Base-by-base conservation (phyloP, 352 stramenopile genomes). In the Peronospora farinosa region DNA sequence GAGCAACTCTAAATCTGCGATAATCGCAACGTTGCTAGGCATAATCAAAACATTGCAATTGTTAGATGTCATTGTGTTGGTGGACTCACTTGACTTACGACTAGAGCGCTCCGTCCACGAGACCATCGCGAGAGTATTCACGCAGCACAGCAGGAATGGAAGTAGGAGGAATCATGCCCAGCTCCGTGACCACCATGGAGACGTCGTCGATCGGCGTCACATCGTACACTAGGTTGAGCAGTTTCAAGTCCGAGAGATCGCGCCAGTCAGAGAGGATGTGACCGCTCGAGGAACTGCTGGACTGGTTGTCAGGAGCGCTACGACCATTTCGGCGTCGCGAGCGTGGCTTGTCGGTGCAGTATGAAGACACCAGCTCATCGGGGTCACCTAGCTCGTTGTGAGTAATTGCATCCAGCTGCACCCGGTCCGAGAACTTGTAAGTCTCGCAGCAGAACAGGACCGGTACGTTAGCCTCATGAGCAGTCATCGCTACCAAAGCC, bases 361-460 rank as follows among this genome's bases (percentile, higher is more conserved):
- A 77, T 38, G 65, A 79, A 54, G 73, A 78, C 36, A 91, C 65
- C 6, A 95, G 64, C 41, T 95, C 87, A 52, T 95, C 85, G 9
- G 95, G 86, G 76, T 98, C 81, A n/a, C 93, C 92, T 28, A 98
- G 67, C 65, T 99, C 96, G 69, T 99, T 99, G 65, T 96, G 82
- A 9, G 93, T 97, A 54, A 99, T 98, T 35, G 87, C 92, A 60
- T 99, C 96, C 32, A 99, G 73, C 67, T 99, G 96, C 21, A 99
- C 92, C 30, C 92, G 86, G 57, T 97, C 95, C 35, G 77, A 86
- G 42, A 92, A 92, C 65, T 99, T 99, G 84, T 99, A 99, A 25
- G 95, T 98, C 77, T 99, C 96, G 60, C 94, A 98, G 58, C 91
- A 98, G 36, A 99, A 96, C 11, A 99, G 78, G 27, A 98, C 93